Evolutionary conservation across 108 stramenopile species (phyloP), one percentile per base, ranked within the genome.

Genomic region (Cyclotella choctawhatcheeana): DNA sequence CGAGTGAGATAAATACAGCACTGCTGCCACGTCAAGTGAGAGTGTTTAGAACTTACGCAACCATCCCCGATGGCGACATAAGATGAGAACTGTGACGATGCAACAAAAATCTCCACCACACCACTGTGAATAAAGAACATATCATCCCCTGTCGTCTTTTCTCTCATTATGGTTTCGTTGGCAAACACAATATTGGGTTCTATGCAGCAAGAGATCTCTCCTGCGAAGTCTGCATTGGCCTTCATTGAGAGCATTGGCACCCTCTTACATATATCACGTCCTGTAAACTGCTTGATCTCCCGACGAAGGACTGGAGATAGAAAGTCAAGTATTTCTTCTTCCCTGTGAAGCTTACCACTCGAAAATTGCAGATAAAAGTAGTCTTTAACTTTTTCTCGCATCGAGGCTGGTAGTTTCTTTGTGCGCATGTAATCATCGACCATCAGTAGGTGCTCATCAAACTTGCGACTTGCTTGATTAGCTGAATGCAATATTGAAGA

Each of bases 341-440:
- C 87, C 30, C 82, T 79, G 65, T 84, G 83, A 18, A 88, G 75
- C 58, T 86, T 86, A 18, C 87, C 85, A 32, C 84, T 81, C 33
- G 85, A 84, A 50, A 82, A 81, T 56, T 84, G 81, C 47, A 88
- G 50, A 53, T 84, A 71, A 33, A 81, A 88, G 73, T 84, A 88
- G 47, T 88, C 87, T 52, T 83, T 79, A 34, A 86, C 85, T 52
- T 83, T 85, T 44, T 88, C 87, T 66, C 87, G 72, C 71, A 86
- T 70, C 6, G 56, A 30, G 18, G 81, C 60, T 0, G 87, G 87
- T 12, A 88, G 81, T 69, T 80, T 83, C 64, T 86, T 88, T 61
- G 73, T 67, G 7, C 87, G 75, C 87, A 88, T 88, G 56, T 88
- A 88, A 33, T 86, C 87, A 65, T 88, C 84, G 10, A 88, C 68